A percentile compares a stretch with the other conserved stretches of the same genome.
These are phyloP conservation scores for Fusarium keratoplasticum DNA, from an alignment of 2,329 filamentous ascomycete genomes.

Conservation along the genomic window DNA sequence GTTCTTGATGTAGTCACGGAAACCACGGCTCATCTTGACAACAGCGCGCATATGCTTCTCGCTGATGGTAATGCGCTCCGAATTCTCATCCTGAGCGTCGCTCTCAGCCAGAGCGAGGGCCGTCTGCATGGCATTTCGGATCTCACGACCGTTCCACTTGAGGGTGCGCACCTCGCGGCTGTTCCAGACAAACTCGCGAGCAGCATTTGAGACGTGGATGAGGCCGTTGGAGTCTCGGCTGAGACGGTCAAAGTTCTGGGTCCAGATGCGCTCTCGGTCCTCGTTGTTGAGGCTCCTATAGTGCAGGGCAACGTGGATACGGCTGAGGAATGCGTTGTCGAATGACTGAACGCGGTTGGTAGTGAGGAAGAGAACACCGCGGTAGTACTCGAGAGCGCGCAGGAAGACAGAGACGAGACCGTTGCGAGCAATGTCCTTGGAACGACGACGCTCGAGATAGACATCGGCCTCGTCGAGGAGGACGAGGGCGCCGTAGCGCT, in stretches of 20 bases:
- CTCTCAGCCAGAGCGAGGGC: conserved; percentile 58
- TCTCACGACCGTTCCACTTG: conserved; percentile 57
- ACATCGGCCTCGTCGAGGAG: conserved; percentile 71
- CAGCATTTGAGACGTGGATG: conserved; percentile 52
- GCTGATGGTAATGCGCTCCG: conserved; percentile 45
- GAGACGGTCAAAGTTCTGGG: conserved; percentile 59
- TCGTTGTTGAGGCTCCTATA: conserved; percentile 55
- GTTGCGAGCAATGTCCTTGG: conserved; percentile 58
- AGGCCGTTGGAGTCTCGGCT: conserved; percentile 54
- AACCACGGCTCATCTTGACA: conserved; percentile 51
- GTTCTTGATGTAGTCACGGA: conserved; percentile 48
- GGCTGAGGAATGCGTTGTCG: conserved; percentile 61
- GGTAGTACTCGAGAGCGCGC: conserved; percentile 64
- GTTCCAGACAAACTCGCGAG: conserved; percentile 54
- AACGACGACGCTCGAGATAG: conserved; percentile 65
- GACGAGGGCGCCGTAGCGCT: conserved; percentile 63
- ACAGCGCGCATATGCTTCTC: conserved; percentile 51
- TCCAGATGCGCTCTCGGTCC: conserved; percentile 59
- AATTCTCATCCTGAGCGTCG: conserved; percentile 52
- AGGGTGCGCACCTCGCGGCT: conserved; percentile 52
- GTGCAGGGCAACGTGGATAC: conserved; percentile 62
- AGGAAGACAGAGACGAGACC: conserved; percentile 62
- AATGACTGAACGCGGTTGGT: conserved; percentile 62
- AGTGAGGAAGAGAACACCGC: conserved; percentile 62
- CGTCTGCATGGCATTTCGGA: conserved; percentile 58